Conservation (phyloP, 1,139 yeast genomes). For the Suzukiozyma palmioleophila region DNA sequence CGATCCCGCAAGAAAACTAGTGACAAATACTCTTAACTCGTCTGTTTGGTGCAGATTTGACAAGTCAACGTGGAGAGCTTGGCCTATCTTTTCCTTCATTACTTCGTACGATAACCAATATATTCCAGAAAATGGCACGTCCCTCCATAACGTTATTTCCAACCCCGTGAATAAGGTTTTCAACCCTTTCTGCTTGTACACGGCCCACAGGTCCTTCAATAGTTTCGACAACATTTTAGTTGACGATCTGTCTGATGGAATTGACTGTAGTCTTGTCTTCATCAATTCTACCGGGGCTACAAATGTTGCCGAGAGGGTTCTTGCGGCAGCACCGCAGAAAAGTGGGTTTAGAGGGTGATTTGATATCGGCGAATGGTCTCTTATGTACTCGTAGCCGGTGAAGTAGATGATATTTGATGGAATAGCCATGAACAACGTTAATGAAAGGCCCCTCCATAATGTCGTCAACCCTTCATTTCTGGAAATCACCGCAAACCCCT, state of each 20-base stretch:
- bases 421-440: constrained; percentile 82
- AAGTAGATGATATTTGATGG: constrained; percentile 94
- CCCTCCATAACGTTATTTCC: constrained; percentile 88
- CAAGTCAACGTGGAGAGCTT: constrained; percentile 22
- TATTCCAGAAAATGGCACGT: constrained; percentile 93
- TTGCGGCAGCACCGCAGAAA: constrained; percentile 80
- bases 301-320: constrained; percentile 77
- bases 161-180: constrained; percentile 77
- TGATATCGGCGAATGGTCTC: constrained; percentile 67
- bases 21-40: constrained; percentile 55
- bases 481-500: constrained; percentile 65
- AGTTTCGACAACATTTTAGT: constrained; percentile 44
- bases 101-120: constrained; percentile 87
- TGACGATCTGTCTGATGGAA: constrained; percentile 45
- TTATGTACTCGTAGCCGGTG: constrained; percentile 83
- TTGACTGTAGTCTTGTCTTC: constrained; percentile 85
- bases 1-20: constrained; percentile 82
- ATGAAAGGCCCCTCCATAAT: constrained; percentile 84
- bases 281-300: constrained; percentile 86
- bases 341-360: constrained; percentile 62
- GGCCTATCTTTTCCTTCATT: constrained; percentile 25
- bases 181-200: constrained; percentile 56
- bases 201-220: constrained; percentile 50
- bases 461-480: constrained; percentile 70
- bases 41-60: constrained; percentile 17